Evolutionary conservation across 2,329 filamentous ascomycete species (phyloP).

Genomic region (Monilinia polystroma): DNA sequence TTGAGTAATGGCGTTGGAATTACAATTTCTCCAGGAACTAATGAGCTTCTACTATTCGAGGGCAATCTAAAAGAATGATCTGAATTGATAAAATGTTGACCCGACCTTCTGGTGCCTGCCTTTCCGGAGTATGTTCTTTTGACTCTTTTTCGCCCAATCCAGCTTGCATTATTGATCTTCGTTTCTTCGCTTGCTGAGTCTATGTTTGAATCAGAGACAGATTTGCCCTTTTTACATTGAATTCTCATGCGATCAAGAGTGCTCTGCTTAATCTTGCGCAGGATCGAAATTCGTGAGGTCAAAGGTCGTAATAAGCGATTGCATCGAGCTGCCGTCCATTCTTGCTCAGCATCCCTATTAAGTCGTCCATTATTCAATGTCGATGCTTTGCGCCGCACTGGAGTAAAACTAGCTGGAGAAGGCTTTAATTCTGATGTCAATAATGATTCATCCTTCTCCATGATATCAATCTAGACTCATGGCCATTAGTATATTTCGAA

Average conservation of each 20-base stretch:
- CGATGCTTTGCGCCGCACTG: conserved; percentile 34
- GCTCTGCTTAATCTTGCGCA: conserved; percentile 41
- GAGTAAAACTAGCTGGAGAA: conserved; percentile 33
- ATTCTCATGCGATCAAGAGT: conserved; percentile 3
- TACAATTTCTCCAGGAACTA: conserved; percentile 36
- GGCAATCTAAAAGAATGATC: not conserved
- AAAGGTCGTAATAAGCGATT: conserved; percentile 47
- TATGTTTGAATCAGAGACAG: not conserved
- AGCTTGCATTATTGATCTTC: not conserved
- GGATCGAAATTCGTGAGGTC: conserved; percentile 45
- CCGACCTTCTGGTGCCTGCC: conserved; percentile 20
- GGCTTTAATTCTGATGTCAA: conserved; percentile 9
- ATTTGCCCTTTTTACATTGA: conserved; percentile 18
- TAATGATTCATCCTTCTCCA: conserved; percentile 19
- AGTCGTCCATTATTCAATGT: conserved; percentile 30
- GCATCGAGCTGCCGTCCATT: conserved; percentile 47
- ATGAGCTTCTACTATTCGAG: conserved; percentile 1
- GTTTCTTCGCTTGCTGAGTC: not conserved
- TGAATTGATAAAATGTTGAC: not conserved
- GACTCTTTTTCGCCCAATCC: conserved; percentile 32
- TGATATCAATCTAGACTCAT: not conserved
- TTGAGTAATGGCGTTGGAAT: conserved; percentile 40
- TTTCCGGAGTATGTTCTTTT: conserved; percentile 38
- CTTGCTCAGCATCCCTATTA: conserved; percentile 30
- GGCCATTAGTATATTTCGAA: not conserved